These are phyloP conservation scores for Aphanomyces astaci DNA, from an alignment of 352 stramenopile species.

Conservation along the genomic window DNA sequence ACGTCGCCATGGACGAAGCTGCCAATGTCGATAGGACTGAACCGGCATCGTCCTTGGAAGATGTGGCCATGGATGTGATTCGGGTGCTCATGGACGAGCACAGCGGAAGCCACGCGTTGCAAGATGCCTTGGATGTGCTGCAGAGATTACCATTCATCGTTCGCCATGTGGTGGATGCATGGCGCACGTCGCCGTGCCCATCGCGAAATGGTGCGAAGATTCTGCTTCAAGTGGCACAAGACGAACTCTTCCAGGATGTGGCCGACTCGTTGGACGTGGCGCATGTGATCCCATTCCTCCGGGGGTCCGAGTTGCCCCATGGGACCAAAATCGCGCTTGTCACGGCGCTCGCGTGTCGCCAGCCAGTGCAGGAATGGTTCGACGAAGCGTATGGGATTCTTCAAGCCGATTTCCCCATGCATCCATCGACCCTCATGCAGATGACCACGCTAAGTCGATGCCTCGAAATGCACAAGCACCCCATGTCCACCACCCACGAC, in stretches of 20 bases:
- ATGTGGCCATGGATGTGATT: neutral
- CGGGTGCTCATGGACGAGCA: neutral
- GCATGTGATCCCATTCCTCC: neutral
- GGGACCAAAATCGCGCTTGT: neutral
- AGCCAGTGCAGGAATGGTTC: neutral
- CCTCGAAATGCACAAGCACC: neutral
- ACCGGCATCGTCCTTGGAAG: neutral
- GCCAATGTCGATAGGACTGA: neutral
- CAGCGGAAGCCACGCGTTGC: neutral
- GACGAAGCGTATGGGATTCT: slow-evolving; percentile 4
- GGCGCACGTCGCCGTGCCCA: neutral
- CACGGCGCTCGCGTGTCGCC: neutral
- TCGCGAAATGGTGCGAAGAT: neutral
- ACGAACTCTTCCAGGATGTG: slow-evolving; percentile 3
- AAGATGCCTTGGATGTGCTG: neutral
- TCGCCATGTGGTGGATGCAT: neutral
- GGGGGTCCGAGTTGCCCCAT: neutral
- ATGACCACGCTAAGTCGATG: neutral
- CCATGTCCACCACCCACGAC: neutral
- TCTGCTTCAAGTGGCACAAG: neutral
- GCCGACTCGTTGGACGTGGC: neutral
- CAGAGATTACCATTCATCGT: neutral
- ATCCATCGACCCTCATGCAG: neutral
- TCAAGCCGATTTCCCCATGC: neutral
- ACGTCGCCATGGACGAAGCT: neutral